Conservation (phyloP, 78 protist species). For the Dictyostelium purpureum region DNA sequence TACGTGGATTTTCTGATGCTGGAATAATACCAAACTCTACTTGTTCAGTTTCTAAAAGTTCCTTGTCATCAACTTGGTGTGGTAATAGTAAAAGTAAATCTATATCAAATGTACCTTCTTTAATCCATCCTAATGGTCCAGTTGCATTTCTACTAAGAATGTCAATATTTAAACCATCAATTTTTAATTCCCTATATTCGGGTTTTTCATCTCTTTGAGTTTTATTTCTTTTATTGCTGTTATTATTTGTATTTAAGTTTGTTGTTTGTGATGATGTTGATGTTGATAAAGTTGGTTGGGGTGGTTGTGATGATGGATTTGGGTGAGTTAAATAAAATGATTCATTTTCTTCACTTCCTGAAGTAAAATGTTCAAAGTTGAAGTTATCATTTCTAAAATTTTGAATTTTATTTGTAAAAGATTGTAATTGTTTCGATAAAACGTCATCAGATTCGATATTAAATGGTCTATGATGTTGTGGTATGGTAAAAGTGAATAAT, state of each 20-base stretch:
- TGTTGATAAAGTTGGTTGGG: too few relatives aligned
- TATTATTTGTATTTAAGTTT: background rate
- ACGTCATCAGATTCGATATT: background rate
- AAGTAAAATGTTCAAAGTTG: background rate
- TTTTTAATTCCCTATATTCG: slow-evolving; percentile 54
- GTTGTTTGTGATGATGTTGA: background rate
- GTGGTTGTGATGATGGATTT: background rate
- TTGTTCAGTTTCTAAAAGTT: slow-evolving; percentile 8
- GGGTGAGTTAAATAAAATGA: background rate
- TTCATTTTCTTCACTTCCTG: background rate
- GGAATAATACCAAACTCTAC: slow-evolving; percentile 65
- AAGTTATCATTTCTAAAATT: background rate
- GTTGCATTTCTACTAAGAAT: slow-evolving; percentile 60
- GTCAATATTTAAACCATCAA: slow-evolving; percentile 65
- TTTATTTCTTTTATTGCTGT: background rate
- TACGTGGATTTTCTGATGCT: slow-evolving; percentile 40
- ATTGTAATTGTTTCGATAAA: background rate
- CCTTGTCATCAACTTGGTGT: background rate
- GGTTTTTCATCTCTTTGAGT: background rate
- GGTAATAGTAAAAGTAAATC: slow-evolving; percentile 36
- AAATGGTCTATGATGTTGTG: slow-evolving; percentile 36
- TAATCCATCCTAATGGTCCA: slow-evolving; percentile 77
- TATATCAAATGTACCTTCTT: slow-evolving; percentile 78
- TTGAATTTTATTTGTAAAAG: background rate
- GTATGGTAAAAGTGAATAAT: slow-evolving; percentile 37